A percentile compares a stretch with the other conserved stretches of the same genome.
phyloP scores from a whole-genome alignment of 345 rosid genomes.

The Gossypium turneri region DNA sequence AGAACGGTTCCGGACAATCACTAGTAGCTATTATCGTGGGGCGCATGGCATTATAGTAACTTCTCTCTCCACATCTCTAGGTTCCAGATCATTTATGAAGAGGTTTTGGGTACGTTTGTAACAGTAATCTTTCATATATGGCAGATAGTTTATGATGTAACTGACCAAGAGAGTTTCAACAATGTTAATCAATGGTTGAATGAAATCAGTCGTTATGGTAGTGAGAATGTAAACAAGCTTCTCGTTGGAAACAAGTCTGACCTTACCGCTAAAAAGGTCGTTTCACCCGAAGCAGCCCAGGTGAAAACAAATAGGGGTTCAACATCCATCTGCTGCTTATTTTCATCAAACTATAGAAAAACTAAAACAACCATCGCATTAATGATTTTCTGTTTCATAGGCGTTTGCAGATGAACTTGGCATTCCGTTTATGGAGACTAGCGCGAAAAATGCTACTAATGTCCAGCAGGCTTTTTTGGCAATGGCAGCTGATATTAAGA shows the following conservation, averaged over 20 bases:
- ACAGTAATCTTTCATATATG: background rate
- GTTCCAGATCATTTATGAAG: background rate
- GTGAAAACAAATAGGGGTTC: constrained; percentile 23
- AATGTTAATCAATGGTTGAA: constrained; percentile 73
- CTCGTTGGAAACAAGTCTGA: constrained; percentile 71
- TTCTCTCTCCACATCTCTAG: background rate
- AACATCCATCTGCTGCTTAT: no score
- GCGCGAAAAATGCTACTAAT: constrained; percentile 68
- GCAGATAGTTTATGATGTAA: constrained; percentile 80
- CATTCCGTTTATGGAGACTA: constrained; percentile 79
- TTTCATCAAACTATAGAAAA: background rate
- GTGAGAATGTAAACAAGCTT: constrained; percentile 74
- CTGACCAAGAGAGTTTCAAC: constrained; percentile 79
- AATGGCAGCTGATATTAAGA: constrained; percentile 70
- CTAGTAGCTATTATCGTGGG: constrained; percentile 91
- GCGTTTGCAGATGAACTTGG: constrained; percentile 73
- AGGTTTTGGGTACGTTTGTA: background rate
- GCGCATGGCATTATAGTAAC: constrained; percentile 89
- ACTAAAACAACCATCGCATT: background rate
- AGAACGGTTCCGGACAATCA: constrained; percentile 88
- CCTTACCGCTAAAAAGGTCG: constrained; percentile 61
- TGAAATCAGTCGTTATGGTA: constrained; percentile 74
- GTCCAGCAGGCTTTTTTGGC: constrained; percentile 84
- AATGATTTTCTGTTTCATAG: constrained; percentile 29
- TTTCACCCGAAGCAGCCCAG: constrained; percentile 74